phyloP scores from a whole-genome alignment of 2,329 filamentous ascomycete species.

The Fusarium robinianum region DNA sequence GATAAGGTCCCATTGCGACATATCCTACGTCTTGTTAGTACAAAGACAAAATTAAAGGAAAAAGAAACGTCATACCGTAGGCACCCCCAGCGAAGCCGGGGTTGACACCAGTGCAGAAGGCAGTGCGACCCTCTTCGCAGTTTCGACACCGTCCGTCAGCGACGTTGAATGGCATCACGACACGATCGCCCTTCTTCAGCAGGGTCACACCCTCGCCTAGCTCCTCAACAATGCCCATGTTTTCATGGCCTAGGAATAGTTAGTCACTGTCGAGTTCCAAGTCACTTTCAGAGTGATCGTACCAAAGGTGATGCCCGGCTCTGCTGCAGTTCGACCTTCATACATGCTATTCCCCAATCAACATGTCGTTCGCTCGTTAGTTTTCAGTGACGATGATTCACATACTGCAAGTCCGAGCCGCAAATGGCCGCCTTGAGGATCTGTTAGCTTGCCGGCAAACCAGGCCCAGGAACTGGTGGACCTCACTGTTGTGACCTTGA shows the following conservation, averaged over 20 bases:
- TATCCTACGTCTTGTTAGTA: conserved; percentile 47
- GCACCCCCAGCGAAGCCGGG: conserved; percentile 45
- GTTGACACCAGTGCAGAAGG: conserved; percentile 64
- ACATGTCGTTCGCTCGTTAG: neutral
- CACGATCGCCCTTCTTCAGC: conserved; percentile 64
- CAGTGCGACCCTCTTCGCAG: conserved; percentile 66
- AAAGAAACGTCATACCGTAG: conserved; percentile 32
- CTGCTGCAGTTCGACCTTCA: conserved; percentile 65
- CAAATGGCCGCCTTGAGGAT: conserved; percentile 52
- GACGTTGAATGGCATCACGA: conserved; percentile 69
- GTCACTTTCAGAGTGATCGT: neutral
- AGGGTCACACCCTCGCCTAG: conserved; percentile 62
- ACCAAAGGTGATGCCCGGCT: conserved; percentile 65
- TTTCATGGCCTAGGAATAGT: conserved; percentile 53
- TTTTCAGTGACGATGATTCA: neutral
- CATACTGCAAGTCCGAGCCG: conserved; percentile 55
- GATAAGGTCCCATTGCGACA: conserved; percentile 62
- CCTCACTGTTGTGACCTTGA: conserved; percentile 66
- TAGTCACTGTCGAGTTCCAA: neutral
- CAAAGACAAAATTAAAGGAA: neutral
- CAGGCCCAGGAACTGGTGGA: neutral
- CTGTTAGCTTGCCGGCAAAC: conserved; percentile 7
- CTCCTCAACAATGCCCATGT: conserved; percentile 62
- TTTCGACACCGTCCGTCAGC: conserved; percentile 66
- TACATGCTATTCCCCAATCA: conserved; percentile 57